These are phyloP conservation scores for Oidiodendron maius DNA, from an alignment of 495 filamentous ascomycete genomes.

Conservation along the genomic window DNA sequence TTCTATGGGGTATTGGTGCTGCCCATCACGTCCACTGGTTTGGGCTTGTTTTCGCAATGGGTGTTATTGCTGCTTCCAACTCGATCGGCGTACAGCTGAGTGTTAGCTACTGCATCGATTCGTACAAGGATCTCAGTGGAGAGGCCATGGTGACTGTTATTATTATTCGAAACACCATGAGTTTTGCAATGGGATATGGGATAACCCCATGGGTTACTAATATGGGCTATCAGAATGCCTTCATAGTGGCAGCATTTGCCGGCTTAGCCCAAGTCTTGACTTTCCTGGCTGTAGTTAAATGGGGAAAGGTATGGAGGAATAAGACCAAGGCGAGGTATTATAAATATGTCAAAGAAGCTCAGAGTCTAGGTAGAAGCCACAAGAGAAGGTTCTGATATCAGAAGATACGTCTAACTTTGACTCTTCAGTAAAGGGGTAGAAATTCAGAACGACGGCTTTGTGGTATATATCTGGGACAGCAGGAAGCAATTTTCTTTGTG, in stretches of 20 bases:
- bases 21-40: conserved; percentile 57
- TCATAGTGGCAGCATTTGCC: conserved; percentile 39
- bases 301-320: conserved; percentile 11
- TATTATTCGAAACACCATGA: conserved; percentile 61
- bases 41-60: conserved; percentile 58
- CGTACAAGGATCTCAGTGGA: conserved; percentile 56
- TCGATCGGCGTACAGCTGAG: conserved; percentile 53
- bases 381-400: too few relatives aligned
- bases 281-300: conserved; percentile 13
- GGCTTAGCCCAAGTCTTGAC: conserved; percentile 7
- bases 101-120: conserved; percentile 58
- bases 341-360: conserved; percentile 9
- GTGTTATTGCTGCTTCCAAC: conserved; percentile 50
- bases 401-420: too few relatives aligned
- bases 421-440: too few relatives aligned
- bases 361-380: neutral
- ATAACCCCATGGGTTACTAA: conserved; percentile 35
- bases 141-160: conserved; percentile 61
- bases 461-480: too few relatives aligned
- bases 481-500: too few relatives aligned
- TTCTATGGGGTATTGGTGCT: conserved; percentile 67
- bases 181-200: conserved; percentile 34
- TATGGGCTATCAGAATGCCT: conserved; percentile 31
- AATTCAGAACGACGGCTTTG: too few relatives aligned
- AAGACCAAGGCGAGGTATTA: conserved; percentile 11